Percentiles rank a stretch among this genome's conserved stretches.
Conservation (phyloP, 2,329 filamentous ascomycete genomes). For the Lecanosticta acicola region DNA sequence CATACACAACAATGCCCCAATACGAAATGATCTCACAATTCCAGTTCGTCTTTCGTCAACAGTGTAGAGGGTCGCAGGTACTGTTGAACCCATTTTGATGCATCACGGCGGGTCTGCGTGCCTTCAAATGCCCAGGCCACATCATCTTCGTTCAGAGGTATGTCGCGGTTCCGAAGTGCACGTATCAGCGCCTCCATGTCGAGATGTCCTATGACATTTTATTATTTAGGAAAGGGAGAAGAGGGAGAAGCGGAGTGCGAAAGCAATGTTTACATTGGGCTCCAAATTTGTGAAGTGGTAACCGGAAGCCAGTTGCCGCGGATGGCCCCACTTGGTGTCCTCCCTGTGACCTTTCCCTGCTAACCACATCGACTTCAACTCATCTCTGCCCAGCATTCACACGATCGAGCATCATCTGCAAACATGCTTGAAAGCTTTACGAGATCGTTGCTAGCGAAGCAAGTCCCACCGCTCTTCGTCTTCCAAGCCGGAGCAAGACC, state of each 20-base stretch:
- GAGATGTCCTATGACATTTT: constrained; percentile 15
- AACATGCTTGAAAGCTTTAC: constrained; percentile 14
- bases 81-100: constrained; percentile 43
- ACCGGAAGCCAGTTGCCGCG: not conserved
- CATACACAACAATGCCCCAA: not conserved
- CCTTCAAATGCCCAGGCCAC: constrained; percentile 45
- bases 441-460: constrained; percentile 8
- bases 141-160: constrained; percentile 42
- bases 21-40: constrained; percentile 36
- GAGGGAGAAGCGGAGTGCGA: not conserved
- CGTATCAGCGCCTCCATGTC: constrained; percentile 39
- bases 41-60: constrained; percentile 45
- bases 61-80: constrained; percentile 44
- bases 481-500: constrained; percentile 10
- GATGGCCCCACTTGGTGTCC: not conserved
- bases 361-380: not conserved
- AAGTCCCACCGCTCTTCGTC: constrained; percentile 7
- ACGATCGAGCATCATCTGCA: not conserved
- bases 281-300: not conserved
- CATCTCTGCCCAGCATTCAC: not conserved
- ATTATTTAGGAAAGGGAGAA: not conserved
- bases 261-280: not conserved
- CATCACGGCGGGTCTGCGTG: constrained; percentile 36
- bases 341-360: not conserved
- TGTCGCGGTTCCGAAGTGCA: constrained; percentile 41